phyloP scores from a whole-genome alignment of 495 filamentous ascomycete genomes.

The Neurospora hispaniola region DNA sequence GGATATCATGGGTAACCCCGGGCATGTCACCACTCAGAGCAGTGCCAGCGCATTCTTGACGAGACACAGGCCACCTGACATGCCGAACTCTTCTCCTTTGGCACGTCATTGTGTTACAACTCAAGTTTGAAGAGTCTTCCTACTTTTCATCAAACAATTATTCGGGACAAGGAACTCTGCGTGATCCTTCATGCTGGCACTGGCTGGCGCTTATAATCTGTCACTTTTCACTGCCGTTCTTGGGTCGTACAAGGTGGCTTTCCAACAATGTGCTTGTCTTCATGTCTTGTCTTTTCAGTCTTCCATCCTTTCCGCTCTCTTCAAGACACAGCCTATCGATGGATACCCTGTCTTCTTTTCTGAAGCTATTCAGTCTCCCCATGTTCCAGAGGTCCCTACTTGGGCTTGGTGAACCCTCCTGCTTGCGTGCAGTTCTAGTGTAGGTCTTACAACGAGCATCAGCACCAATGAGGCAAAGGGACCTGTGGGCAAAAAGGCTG shows the following conservation, averaged over 20 bases:
- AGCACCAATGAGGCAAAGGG: neutral
- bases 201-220: neutral
- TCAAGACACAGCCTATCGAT: neutral
- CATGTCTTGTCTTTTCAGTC: neutral
- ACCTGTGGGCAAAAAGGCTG: neutral
- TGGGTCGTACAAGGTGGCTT: neutral
- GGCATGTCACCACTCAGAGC: neutral
- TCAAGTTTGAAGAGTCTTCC: neutral
- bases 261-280: neutral
- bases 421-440: neutral
- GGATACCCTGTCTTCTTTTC: neutral
- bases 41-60: neutral
- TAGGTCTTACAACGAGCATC: neutral
- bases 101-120: neutral
- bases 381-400: neutral
- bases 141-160: neutral
- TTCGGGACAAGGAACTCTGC: neutral
- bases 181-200: neutral
- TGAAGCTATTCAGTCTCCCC: neutral
- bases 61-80: neutral
- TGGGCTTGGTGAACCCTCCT: neutral
- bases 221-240: neutral
- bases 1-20: neutral
- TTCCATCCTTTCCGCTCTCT: neutral
- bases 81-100: neutral